These are phyloP conservation scores for Evernia prunastri DNA, from an alignment of 495 filamentous ascomycete species.

Conservation along the genomic window DNA sequence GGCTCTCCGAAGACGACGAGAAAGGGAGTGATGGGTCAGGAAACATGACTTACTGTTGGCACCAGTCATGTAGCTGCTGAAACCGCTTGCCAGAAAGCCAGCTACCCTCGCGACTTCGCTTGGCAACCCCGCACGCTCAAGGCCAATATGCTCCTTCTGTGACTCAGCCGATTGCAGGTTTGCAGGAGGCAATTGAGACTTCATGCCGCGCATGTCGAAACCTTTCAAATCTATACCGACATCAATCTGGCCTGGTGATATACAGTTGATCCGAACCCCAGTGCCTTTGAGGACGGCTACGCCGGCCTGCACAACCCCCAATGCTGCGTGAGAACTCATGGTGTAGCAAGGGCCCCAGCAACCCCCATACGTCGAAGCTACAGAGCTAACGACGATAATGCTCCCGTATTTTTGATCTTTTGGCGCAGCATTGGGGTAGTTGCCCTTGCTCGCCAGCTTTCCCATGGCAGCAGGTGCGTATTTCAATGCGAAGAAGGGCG, in stretches of 20 bases:
- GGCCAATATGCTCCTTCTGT: conserved; percentile 39
- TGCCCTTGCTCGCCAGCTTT: conserved; percentile 44
- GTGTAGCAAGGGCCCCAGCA: conserved; percentile 55
- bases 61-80: conserved; percentile 52
- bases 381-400: conserved; percentile 50
- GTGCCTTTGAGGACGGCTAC: conserved; percentile 51
- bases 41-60: conserved; percentile 29
- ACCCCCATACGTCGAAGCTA: conserved; percentile 51
- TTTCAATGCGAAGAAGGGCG: conserved; percentile 57
- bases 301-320: conserved; percentile 52
- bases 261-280: conserved; percentile 54
- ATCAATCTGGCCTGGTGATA: conserved; percentile 53
- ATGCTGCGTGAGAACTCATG: conserved; percentile 51
- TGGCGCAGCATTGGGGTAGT: conserved; percentile 53
- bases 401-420: conserved; percentile 52
- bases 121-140: conserved; percentile 45
- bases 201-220: conserved; percentile 50
- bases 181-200: conserved; percentile 48
- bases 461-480: conserved; percentile 57
- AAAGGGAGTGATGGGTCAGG: not conserved
- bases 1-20: not conserved
- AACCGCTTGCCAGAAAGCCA: conserved; percentile 51
- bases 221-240: conserved; percentile 49
- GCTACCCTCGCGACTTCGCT: conserved; percentile 53
- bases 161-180: conserved; percentile 46